Base-by-base conservation (phyloP, 306 rosid genomes). In the Prunus campanulata region DNA sequence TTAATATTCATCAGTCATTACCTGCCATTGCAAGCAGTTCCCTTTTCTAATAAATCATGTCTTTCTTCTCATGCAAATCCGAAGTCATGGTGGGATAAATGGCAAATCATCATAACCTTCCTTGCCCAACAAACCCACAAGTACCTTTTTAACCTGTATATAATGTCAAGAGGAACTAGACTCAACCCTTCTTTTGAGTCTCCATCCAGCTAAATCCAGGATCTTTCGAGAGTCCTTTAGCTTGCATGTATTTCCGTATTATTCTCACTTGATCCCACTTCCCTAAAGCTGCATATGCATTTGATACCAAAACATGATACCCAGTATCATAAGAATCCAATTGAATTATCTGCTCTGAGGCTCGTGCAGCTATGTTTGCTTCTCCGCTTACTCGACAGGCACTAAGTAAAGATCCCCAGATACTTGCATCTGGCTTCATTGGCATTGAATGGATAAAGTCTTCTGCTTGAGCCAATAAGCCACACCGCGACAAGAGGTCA, bases 201-300 rank as follows among this genome's bases (percentile, higher is more conserved):
- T 89, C 91, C 68, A 90, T 83, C 83, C 85, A 83, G 76, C 93
- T 90, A 85, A 89, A 87, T n/a, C 91, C 91, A 46, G 87, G 85
- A 72, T 87, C 90, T 85, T 89, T 91, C n/a, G 83, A 71, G 27
- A 87, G 73, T 68, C 91, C 85, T 72, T 86, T 85, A 50, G 67
- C 75, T 71, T 84, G 78, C 54, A 91, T 86, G 77, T 76, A 54
- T 54, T 80, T 85, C 74, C 92, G 76, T 62, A 82, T 86, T 67
- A 16, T 61, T 79, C 83, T 82, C 11, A 85, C 91, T 76, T 89
- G 86, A 84, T 86, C 88, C 94, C 91, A 91, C 79, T 85, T 89
- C n/a, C 91, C 92, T 22, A 70, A 32, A 74, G 90, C 82, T 63
- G 90, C 84, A 66, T 86, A 86, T 70, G 85, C 82, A 81, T 91